These are phyloP conservation scores for Microbotryum silenes-acaulis DNA, from an alignment of 1,284 basidiomycete species.

Conservation along the genomic window DNA sequence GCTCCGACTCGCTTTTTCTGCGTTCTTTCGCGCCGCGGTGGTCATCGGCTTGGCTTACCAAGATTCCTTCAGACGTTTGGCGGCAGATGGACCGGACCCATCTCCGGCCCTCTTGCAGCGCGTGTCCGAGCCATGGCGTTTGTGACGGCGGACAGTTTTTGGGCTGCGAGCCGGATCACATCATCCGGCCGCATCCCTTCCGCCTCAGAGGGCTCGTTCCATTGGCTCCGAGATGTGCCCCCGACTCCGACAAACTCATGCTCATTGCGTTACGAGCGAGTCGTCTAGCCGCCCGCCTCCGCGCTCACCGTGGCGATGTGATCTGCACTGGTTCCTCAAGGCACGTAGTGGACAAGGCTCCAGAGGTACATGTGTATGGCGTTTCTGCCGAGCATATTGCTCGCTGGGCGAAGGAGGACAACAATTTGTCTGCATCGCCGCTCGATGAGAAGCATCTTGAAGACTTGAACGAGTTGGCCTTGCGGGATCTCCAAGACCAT, in stretches of 20 bases:
- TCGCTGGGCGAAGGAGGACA: no score
- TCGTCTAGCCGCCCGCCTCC: slow-evolving; percentile 54
- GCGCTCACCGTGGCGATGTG: slow-evolving; percentile 37
- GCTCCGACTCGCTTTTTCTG: slow-evolving; percentile 9
- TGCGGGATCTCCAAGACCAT: slow-evolving; percentile 71
- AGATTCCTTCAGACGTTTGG: not conserved
- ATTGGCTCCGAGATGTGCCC: slow-evolving; percentile 68
- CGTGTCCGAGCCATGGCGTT: slow-evolving; percentile 72
- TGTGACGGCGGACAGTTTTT: slow-evolving; percentile 57
- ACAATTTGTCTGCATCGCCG: slow-evolving; percentile 37
- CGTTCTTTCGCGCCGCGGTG: slow-evolving; percentile 2
- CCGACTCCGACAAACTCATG: slow-evolving; percentile 70
- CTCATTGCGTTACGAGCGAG: slow-evolving; percentile 70
- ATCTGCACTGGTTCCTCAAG: slow-evolving; percentile 16
- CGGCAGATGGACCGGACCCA: slow-evolving; percentile 40
- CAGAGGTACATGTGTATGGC: no score
- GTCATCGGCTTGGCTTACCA: not conserved
- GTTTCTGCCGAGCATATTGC: no score
- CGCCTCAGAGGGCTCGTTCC: slow-evolving; percentile 47
- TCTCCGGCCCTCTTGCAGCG: slow-evolving; percentile 54
- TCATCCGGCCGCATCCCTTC: slow-evolving; percentile 58
- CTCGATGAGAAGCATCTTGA: slow-evolving; percentile 63
- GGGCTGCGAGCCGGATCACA: slow-evolving; percentile 65
- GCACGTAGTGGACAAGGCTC: no score
- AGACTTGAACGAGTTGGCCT: slow-evolving; percentile 51